Evolutionary conservation across 371 early-diverging fungal genomes (phyloP).

Genomic region (Cokeromyces recurvatus): DNA sequence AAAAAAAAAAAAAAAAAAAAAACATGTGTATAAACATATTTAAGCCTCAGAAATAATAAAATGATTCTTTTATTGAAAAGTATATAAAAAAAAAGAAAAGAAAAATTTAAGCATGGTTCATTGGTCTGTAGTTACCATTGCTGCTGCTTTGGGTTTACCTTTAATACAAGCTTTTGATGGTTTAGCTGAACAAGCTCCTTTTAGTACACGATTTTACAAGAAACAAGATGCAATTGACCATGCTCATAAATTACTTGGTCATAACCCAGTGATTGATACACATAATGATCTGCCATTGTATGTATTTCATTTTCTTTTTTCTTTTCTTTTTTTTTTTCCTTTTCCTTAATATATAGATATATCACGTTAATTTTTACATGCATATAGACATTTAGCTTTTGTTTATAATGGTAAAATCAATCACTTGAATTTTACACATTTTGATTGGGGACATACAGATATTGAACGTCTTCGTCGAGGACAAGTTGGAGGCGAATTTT

Average conservation of each 20-base stretch:
- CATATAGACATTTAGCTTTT: slow-evolving; percentile 28
- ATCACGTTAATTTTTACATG: too few species aligned
- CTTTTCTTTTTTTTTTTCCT: too few species aligned
- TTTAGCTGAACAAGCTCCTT: neutral
- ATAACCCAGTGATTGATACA: slow-evolving; percentile 37
- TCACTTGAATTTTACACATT: slow-evolving; percentile 26
- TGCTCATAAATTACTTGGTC: slow-evolving; percentile 23
- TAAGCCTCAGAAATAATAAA: too few species aligned
- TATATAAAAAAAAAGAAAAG: too few species aligned
- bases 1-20: too few species aligned
- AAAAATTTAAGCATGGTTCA: slow-evolving; percentile 17
- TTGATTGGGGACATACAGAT: slow-evolving; percentile 41
- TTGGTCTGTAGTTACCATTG: slow-evolving; percentile 4
- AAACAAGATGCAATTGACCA: slow-evolving; percentile 12
- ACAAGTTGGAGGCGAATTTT: slow-evolving; percentile 56
- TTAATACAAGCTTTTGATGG: neutral
- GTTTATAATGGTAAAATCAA: slow-evolving; percentile 34
- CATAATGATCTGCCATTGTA: slow-evolving; percentile 47
- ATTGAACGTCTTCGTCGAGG: slow-evolving; percentile 40
- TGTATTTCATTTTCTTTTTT: neutral
- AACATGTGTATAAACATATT: too few species aligned
- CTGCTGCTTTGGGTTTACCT: slow-evolving; percentile 6
- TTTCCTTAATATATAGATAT: too few species aligned
- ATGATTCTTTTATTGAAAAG: too few species aligned
- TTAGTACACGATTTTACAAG: neutral